Evolutionary conservation across 2,329 filamentous ascomycete genomes (phyloP).

Genomic region (Piedraia hortae): DNA sequence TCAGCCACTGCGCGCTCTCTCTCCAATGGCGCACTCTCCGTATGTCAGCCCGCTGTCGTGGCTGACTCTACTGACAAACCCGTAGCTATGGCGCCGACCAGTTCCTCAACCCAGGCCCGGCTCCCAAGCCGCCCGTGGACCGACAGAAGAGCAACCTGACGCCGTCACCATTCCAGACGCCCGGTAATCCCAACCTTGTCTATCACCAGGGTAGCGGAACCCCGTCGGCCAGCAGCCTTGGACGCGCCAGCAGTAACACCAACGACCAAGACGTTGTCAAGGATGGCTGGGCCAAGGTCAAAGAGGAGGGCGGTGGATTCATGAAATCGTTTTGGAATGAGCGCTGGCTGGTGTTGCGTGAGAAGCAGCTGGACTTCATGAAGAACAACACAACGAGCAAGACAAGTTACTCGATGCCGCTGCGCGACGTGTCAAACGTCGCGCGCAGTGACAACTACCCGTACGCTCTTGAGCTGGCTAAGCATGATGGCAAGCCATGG

Average conservation of each 20-base stretch:
- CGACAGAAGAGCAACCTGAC: constrained; percentile 50
- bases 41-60: no score
- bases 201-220: constrained; percentile 1
- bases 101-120: constrained; percentile 94
- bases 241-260: constrained; percentile 11
- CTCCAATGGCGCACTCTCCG: no score
- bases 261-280: constrained; percentile 18
- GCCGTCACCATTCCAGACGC: constrained; percentile 40
- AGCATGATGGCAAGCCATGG: constrained; percentile 61
- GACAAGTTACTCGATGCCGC: constrained; percentile 54
- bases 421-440: constrained; percentile 74
- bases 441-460: constrained; percentile 74
- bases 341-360: constrained; percentile 72
- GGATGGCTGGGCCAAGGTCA: constrained; percentile 56
- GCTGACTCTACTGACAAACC: no score
- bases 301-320: constrained; percentile 58
- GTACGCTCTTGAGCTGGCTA: constrained; percentile 81
- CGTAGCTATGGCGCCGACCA: constrained; percentile 33
- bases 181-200: constrained; percentile 37
- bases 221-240: constrained; percentile 14
- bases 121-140: constrained; percentile 66
- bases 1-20: no score
- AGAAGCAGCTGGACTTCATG: constrained; percentile 81
- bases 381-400: constrained; percentile 65
- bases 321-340: constrained; percentile 44